Evolutionary conservation across 2,329 filamentous ascomycete species (phyloP).

Genomic region (Cytospora paraplurivora): DNA sequence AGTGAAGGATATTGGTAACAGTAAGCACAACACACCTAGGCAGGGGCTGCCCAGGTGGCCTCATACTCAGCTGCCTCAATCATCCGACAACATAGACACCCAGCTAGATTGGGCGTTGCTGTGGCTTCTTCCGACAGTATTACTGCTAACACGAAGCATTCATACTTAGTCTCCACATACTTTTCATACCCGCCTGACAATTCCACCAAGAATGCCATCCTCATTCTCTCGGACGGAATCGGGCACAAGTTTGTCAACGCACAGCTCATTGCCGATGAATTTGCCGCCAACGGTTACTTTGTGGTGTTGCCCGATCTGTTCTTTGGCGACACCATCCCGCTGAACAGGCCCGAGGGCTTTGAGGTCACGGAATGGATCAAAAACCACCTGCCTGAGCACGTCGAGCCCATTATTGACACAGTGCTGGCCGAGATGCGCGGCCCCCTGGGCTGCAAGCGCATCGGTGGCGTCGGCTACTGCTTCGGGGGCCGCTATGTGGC

Average conservation of each 20-base stretch:
- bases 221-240: constrained; percentile 61
- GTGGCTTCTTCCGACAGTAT: background rate
- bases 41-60: too few relatives aligned
- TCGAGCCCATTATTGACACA: constrained; percentile 39
- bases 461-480: constrained; percentile 48
- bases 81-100: background rate
- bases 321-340: constrained; percentile 52
- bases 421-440: constrained; percentile 39
- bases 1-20: constrained; percentile 1
- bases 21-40: background rate
- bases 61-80: background rate
- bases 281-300: constrained; percentile 63
- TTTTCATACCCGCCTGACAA: constrained; percentile 51
- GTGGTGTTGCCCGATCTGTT: constrained; percentile 64
- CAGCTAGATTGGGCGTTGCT: background rate
- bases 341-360: constrained; percentile 44
- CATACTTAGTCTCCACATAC: constrained; percentile 5
- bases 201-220: constrained; percentile 55
- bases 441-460: constrained; percentile 35
- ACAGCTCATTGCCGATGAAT: constrained; percentile 58
- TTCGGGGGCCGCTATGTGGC: constrained; percentile 46
- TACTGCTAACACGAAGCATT: background rate
- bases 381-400: constrained; percentile 37
- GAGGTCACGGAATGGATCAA: constrained; percentile 38
- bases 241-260: constrained; percentile 53